phyloP scores from a whole-genome alignment of 805 yeast genomes.

The Hagleromyces aurorensis region DNA sequence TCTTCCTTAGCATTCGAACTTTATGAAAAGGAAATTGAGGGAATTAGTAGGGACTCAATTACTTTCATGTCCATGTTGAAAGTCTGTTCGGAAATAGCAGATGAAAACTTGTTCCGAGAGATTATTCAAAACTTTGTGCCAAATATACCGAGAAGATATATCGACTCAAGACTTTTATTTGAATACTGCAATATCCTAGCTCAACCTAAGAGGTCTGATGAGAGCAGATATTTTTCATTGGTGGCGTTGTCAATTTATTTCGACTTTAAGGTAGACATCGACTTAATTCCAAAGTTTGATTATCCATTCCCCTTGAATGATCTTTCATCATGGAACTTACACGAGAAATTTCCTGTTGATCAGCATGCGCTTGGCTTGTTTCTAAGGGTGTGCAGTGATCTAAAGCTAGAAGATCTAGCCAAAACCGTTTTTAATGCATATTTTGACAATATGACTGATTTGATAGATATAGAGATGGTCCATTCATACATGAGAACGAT shows the following conservation, averaged over 20 bases:
- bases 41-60: conserved; percentile 17
- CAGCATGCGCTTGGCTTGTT: conserved; percentile 16
- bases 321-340: conserved; percentile 13
- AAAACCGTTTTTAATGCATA: conserved; percentile 10
- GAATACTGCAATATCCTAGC: conserved; percentile 18
- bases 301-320: conserved; percentile 9
- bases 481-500: conserved; percentile 13
- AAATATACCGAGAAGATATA: conserved; percentile 11
- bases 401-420: conserved; percentile 15
- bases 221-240: conserved; percentile 5
- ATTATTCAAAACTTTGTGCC: conserved; percentile 14
- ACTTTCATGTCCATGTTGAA: conserved; percentile 21
- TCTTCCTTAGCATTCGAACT: conserved; percentile 34
- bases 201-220: conserved; percentile 7
- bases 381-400: conserved; percentile 13
- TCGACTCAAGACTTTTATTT: conserved; percentile 21
- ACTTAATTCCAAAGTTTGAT: conserved; percentile 2
- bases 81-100: conserved; percentile 14
- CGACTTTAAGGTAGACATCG: conserved; percentile 4
- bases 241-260: conserved; percentile 15
- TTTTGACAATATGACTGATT: conserved; percentile 1
- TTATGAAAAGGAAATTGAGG: conserved; percentile 25
- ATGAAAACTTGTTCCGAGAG: conserved; percentile 14
- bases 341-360: conserved; percentile 9
- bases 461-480: conserved; percentile 18